Conservation (phyloP, 345 rosid genomes). For the Brassica carinata region DNA sequence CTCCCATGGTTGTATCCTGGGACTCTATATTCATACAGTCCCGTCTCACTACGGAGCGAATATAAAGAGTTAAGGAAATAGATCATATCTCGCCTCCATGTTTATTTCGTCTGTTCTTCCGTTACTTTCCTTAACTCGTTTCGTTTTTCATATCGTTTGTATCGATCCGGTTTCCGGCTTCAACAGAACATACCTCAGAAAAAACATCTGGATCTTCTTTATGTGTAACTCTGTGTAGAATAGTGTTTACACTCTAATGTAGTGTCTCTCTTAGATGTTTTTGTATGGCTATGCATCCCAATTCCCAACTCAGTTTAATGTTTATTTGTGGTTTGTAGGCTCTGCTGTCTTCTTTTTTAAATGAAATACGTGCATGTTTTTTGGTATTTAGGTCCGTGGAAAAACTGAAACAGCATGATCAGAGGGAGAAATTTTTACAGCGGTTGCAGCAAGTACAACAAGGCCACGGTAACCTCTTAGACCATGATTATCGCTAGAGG, state of each 20-base stretch:
- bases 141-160: too few species aligned
- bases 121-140: too few species aligned
- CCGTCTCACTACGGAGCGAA: too few species aligned
- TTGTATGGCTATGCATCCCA: slow-evolving; percentile 3
- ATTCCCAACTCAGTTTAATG: neutral
- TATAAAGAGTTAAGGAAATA: too few species aligned
- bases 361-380: neutral
- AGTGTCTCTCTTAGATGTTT: slow-evolving; percentile 12
- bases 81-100: too few species aligned
- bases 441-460: slow-evolving; percentile 88
- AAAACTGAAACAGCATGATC: slow-evolving; percentile 94
- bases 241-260: slow-evolving; percentile 3
- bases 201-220: neutral
- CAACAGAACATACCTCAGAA: neutral
- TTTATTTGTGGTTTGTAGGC: neutral
- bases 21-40: too few species aligned
- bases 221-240: slow-evolving; percentile 9
- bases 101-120: too few species aligned
- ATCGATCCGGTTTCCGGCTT: too few species aligned
- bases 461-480: slow-evolving; percentile 69
- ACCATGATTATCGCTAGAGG: slow-evolving; percentile 34
- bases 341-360: slow-evolving; percentile 4
- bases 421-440: slow-evolving; percentile 83
- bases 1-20: too few species aligned
- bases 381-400: slow-evolving; percentile 64